These are phyloP conservation scores for Colletotrichum salicis DNA, from an alignment of 2,329 filamentous ascomycete genomes.

Conservation along the genomic window DNA sequence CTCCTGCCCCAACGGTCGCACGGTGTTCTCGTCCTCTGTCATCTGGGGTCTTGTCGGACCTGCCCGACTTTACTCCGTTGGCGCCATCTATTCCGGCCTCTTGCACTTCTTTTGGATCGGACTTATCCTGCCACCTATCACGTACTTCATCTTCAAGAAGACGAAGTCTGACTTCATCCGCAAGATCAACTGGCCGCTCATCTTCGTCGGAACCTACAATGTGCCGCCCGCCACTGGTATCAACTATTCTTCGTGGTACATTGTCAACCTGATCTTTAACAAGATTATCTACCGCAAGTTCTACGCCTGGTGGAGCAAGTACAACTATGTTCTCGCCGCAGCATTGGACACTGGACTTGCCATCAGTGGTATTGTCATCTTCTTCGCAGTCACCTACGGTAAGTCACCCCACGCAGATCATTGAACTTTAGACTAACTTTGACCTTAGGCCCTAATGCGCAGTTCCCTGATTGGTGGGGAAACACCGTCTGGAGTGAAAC, in stretches of 20 bases:
- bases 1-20: constrained; percentile 66
- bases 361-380: constrained; percentile 63
- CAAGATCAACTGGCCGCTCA: constrained; percentile 63
- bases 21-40: constrained; percentile 70
- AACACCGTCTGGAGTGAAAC: constrained; percentile 46
- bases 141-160: constrained; percentile 58
- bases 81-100: constrained; percentile 57
- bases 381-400: constrained; percentile 50
- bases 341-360: constrained; percentile 67
- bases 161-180: constrained; percentile 58
- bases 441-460: constrained; percentile 54
- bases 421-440: constrained; percentile 39
- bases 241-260: constrained; percentile 64
- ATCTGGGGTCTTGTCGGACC: constrained; percentile 70
- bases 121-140: constrained; percentile 56
- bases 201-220: constrained; percentile 60
- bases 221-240: constrained; percentile 67
- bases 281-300: constrained; percentile 60
- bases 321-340: constrained; percentile 70
- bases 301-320: constrained; percentile 66
- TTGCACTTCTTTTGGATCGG: constrained; percentile 67
- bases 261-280: constrained; percentile 66
- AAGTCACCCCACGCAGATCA: constrained; percentile 36
- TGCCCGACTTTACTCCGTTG: constrained; percentile 46
- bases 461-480: constrained; percentile 63